phyloP scores from a whole-genome alignment of 2,329 filamentous ascomycete genomes.

The Cercospora sesami region DNA sequence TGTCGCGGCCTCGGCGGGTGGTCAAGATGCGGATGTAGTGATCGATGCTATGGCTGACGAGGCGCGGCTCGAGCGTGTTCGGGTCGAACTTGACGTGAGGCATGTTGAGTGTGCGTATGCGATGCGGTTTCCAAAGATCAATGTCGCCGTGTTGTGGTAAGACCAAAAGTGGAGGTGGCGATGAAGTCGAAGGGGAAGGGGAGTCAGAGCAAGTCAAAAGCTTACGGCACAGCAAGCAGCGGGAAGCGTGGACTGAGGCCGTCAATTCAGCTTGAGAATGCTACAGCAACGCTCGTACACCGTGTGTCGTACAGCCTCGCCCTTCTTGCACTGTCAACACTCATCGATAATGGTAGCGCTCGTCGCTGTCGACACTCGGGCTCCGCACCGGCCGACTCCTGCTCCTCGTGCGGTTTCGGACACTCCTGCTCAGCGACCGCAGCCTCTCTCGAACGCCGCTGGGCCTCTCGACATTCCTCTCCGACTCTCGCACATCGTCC shows the following conservation, averaged over 20 bases:
- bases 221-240: neutral
- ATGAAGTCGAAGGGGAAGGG: neutral
- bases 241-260: neutral
- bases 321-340: neutral
- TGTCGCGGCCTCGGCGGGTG: neutral
- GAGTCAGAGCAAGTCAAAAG: neutral
- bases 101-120: neutral
- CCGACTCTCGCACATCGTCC: slow-evolving; percentile 20
- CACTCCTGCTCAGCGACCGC: slow-evolving; percentile 19
- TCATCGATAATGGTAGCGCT: slow-evolving; percentile 17
- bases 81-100: slow-evolving; percentile 8
- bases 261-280: neutral
- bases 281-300: neutral
- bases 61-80: slow-evolving; percentile 1
- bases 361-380: slow-evolving; percentile 19
- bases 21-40: neutral
- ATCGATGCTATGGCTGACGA: neutral
- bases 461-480: slow-evolving; percentile 13
- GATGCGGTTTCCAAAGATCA: neutral
- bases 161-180: neutral
- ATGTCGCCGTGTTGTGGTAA: neutral
- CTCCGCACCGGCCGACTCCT: slow-evolving; percentile 17
- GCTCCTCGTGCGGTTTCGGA: slow-evolving; percentile 8
- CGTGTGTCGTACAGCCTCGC: neutral
- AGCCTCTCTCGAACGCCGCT: slow-evolving; percentile 17